Evolutionary conservation across 257 asterid genomes (phyloP), one percentile per base, ranked within the genome.

Genomic region (Plantago ovata): DNA sequence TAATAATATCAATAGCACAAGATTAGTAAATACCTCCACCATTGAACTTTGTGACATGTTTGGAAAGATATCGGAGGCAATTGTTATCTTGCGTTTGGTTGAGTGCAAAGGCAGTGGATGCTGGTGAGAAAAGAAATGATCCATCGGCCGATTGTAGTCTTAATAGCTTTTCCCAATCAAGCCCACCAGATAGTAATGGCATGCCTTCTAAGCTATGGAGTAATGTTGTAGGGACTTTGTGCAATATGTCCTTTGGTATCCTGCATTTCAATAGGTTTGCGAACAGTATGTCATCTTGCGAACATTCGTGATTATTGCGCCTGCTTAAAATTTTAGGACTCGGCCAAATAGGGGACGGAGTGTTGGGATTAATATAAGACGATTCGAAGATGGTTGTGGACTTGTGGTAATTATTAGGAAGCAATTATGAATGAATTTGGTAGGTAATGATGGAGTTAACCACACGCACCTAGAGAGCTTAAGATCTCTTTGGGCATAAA

Each of bases 141-240:
- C 98, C 98, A 69, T 88, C 94, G 39, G 72, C 32, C 53, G 69
- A 80, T 68, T 80, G 86, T 14, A 92, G 54, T 42, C 67, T 62
- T 44, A 92, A 64, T 22, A 92, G 84, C 78, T 80, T 83, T 68
- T 83, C 23, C 98, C 98, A 92, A 20, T 67, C 81, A 19, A 92
- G 84, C 4, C 65, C 85, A 5, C 36, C 36, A 28, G 36, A 28
- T 28, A 8, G 7, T 8, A 28, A 28, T 1, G 56, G 38, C 95
- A 88, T 83, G 38, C 96, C 98, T 76, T 92, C 98, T 72, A 92
- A 70, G 69, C 86, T 88, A 68, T 92, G 94, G 10, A 92, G 96
- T 60, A 92, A 68, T 44, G 96, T 85, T 56, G 98, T 92, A 57
- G 98, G 90, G 72, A 81, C 76, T 57, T 60, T 60, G 69, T 92